Percentiles rank a stretch among this genome's conserved stretches.
These are phyloP conservation scores for Talaromyces sp. DNA, from an alignment of 2,329 filamentous ascomycete species.

Conservation along the genomic window DNA sequence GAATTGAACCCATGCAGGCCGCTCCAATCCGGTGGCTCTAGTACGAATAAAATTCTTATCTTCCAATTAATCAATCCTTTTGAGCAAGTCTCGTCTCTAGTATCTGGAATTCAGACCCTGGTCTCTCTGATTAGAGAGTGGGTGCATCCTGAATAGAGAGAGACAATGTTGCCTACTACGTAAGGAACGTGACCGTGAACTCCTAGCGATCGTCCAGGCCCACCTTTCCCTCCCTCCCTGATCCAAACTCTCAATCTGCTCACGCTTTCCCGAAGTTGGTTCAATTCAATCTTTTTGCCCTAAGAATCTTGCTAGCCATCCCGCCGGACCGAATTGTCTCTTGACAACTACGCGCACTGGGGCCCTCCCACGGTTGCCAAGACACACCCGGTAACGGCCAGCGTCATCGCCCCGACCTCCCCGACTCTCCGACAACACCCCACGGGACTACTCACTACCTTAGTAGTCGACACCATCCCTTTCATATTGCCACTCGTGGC, in stretches of 20 bases:
- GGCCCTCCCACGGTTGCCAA: conserved; percentile 23
- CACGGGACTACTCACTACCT: conserved; percentile 11
- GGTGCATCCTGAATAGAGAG: no score
- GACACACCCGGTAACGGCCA: conserved; percentile 25
- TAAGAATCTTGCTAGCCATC: conserved; percentile 1
- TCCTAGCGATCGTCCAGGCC: conserved; percentile 27
- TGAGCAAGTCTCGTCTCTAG: no score
- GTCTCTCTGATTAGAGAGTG: no score
- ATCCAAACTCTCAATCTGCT: conserved; percentile 15
- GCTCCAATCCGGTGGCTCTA: no score
- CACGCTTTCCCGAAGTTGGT: conserved; percentile 5
- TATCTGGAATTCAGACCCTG: no score
- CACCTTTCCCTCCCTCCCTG: conserved; percentile 28
- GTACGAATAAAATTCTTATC: no score
- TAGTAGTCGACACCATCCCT: conserved; percentile 8
- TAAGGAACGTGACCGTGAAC: conserved; percentile 30
- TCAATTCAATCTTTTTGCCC: conserved; percentile 7
- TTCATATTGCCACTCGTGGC: conserved; percentile 17
- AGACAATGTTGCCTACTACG: conserved; percentile 12
- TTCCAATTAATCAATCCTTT: no score
- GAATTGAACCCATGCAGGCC: no score
- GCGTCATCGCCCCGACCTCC: conserved; percentile 16
- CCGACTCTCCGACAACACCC: conserved; percentile 15
- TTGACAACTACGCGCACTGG: conserved; percentile 11
- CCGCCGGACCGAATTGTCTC: conserved; percentile 7